A percentile compares a stretch with the other conserved stretches of the same genome.
Evolutionary conservation across 1,284 basidiomycete species (phyloP).

Genomic region (Porodaedalea pini): DNA sequence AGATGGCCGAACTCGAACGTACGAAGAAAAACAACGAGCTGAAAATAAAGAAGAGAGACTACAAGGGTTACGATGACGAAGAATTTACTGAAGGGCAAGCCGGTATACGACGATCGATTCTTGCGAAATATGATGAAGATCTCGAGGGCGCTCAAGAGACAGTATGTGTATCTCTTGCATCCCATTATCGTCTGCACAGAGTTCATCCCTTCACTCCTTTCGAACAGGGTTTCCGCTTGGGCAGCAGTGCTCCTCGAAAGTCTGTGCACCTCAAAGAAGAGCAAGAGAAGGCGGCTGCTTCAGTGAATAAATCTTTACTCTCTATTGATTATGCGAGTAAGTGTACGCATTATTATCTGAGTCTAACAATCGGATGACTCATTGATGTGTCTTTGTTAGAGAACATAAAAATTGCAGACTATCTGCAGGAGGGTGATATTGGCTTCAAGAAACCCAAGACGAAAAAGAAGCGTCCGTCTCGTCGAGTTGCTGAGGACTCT

Average conservation of each 20-base stretch:
- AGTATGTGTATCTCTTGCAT: slow-evolving; percentile 38
- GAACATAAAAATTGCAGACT: slow-evolving; percentile 84
- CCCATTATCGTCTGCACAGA: background rate
- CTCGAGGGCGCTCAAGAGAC: slow-evolving; percentile 65
- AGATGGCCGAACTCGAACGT: slow-evolving; percentile 83
- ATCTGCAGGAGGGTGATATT: slow-evolving; percentile 85
- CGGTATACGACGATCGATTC: slow-evolving; percentile 78
- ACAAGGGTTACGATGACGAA: slow-evolving; percentile 96
- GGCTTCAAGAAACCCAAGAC: slow-evolving; percentile 96
- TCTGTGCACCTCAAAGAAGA: slow-evolving; percentile 40
- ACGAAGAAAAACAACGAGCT: slow-evolving; percentile 76
- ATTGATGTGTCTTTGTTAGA: slow-evolving; percentile 63
- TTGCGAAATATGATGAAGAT: slow-evolving; percentile 94
- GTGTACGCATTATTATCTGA: slow-evolving; percentile 28
- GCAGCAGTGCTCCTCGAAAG: slow-evolving; percentile 44
- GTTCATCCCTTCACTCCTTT: slow-evolving; percentile 11
- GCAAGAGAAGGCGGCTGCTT: slow-evolving; percentile 51
- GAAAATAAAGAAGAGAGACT: slow-evolving; percentile 87
- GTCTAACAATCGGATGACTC: too few relatives aligned
- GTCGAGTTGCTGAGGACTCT: slow-evolving; percentile 63
- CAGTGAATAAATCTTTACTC: slow-evolving; percentile 77
- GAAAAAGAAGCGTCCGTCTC: slow-evolving; percentile 84
- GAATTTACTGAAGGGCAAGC: slow-evolving; percentile 75
- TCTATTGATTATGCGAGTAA: slow-evolving; percentile 89
- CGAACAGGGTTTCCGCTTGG: slow-evolving; percentile 75